Evolutionary conservation across 352 stramenopile species (phyloP).

Genomic region (Phytophthora citricola): DNA sequence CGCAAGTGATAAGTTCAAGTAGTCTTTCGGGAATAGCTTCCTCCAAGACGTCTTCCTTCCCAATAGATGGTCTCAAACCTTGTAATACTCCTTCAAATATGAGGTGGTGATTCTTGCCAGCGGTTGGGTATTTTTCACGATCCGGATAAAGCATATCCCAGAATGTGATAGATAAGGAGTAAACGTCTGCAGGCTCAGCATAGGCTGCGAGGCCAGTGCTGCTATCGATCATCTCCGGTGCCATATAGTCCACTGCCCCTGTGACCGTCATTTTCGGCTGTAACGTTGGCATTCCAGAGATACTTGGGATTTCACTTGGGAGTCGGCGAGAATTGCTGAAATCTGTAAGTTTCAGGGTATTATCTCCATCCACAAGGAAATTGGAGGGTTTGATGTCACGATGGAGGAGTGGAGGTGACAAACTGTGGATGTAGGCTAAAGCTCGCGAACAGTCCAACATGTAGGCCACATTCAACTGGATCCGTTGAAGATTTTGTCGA

Average conservation of each 20-base stretch:
- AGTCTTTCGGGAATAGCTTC: constrained; percentile 40
- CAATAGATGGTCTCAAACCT: constrained; percentile 46
- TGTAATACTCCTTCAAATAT: constrained; percentile 55
- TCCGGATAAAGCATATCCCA: constrained; percentile 75
- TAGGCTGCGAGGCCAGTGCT: constrained; percentile 52
- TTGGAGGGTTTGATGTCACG: constrained; percentile 67
- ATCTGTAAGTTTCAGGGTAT: constrained; percentile 60
- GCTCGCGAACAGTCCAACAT: constrained; percentile 65
- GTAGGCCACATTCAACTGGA: constrained; percentile 47
- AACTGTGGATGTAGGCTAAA: constrained; percentile 67
- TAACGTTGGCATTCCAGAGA: not conserved
- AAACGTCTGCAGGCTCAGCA: constrained; percentile 67
- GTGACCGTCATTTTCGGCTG: constrained; percentile 58
- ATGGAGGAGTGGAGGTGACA: constrained; percentile 61
- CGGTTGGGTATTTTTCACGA: constrained; percentile 48
- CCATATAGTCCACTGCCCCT: constrained; percentile 78
- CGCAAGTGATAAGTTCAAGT: constrained; percentile 52
- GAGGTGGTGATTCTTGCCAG: constrained; percentile 47
- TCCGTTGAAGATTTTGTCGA: not conserved
- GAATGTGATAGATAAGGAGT: constrained; percentile 70
- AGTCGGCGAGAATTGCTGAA: constrained; percentile 60
- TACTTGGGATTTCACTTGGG: constrained; percentile 20
- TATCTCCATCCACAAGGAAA: constrained; percentile 52
- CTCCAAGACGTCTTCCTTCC: constrained; percentile 5
- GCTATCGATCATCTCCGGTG: constrained; percentile 67